Evolutionary conservation across 1,284 basidiomycete species (phyloP), one percentile per base, ranked within the genome.

Genomic region (Ustilago sp.): DNA sequence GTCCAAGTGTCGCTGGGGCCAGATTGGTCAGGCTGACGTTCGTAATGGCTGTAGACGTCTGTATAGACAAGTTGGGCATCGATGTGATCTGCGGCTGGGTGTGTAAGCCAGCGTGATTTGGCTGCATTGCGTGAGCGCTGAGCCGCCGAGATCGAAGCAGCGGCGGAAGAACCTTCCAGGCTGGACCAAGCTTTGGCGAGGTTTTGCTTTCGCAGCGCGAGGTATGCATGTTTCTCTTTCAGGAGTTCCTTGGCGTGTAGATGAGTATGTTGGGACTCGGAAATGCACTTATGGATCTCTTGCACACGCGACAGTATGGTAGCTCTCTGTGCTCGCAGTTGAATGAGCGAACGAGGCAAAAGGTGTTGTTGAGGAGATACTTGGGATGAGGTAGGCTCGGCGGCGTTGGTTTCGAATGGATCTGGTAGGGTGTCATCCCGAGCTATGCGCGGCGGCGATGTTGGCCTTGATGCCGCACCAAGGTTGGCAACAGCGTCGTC

Each of bases 131-230:
- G 68, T 3, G 73, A 63, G 34, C 73, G 68, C 23, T 69, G 67
- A 23, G 58, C 48, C 3, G 68, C 51, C 4, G 68, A 65, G 43
- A 54, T 12, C 2, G 64, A 57, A 8, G 64, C 23, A 31, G 61
- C 45, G 17, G 69, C 58, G 4, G 68, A 68, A 6, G 68, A 61
- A 19, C 74, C 74, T 48, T 72, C 74, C 35, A 76, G 74, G 23
- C 59, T 58, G n/a, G 74, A 72, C 74, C 74, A 76, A n/a, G 69
- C 69, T 57, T 76, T 72, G 23, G 68, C 74, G 19, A 76, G 69
- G 32, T 76, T 76, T 38, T 72, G 68, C 11, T 72, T 65, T n/a
- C 74, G 74, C 15, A 53, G 55, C 4, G 60, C 58, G 31, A 72
- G 50, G 23, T 64, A 52, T 3, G 63, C 69, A 11, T 13, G 38